Evolutionary conservation across 352 stramenopile genomes (phyloP), one percentile per base, ranked within the genome.

Genomic region (Pythium sukuiense): DNA sequence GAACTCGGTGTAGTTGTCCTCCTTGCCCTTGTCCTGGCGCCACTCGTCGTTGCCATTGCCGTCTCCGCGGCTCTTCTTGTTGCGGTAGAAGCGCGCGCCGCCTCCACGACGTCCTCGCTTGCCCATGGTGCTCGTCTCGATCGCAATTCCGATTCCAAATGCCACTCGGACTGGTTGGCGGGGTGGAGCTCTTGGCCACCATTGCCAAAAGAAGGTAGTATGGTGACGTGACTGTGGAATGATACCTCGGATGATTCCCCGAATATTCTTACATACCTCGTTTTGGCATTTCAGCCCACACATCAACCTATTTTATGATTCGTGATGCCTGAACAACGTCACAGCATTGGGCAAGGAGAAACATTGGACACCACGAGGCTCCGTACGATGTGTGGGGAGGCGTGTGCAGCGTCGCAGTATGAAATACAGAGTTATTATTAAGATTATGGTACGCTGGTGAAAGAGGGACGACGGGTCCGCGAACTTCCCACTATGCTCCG

Each of bases 1-100:
- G 79, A 88, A 96, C 58, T 96, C 88, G 33, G 77, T 74, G 71
- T 90, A 96, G 59, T 82, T 83, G 50, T 94, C 83, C 50, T 81
- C 73, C 18, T 71, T 69, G 64, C 71, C 72, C 11, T 73, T 73
- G 12, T 63, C 50, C 41, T 67, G 61, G 16, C 65, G 54, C 77
- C 73, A 69, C 49, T 52, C 66, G 55, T 71, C 70, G n/a, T 59
- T 70, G 48, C 60, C 50, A 29, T 64, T 58, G 18, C 61, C 73
- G n/a, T 76, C 73, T 14, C 59, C 63, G 27, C 81, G 80, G 35
- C 61, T 71, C 75, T 91, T 91, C 77, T 92, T 89, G 65, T 64
- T 73, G 65, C 69, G 69, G 55, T 69, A 67, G 54, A 68, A 61
- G 32, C 68, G 67, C 48, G 52, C 69, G 56, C 68, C 75, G 55